Base-by-base conservation (phyloP, 495 filamentous ascomycete genomes). In the Pyrenula massariospora region DNA sequence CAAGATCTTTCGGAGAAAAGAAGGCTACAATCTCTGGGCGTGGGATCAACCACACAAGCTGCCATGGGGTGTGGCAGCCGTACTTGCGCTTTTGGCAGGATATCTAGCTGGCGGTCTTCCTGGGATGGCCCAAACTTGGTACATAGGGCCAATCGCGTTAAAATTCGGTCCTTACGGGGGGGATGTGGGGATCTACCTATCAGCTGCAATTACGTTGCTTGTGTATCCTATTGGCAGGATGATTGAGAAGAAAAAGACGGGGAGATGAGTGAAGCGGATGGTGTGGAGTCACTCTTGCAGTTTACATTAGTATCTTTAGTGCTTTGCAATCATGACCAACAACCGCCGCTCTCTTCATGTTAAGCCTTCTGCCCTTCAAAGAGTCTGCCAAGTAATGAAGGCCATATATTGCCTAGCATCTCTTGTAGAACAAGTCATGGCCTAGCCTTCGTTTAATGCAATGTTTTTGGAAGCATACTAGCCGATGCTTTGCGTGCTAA, bases 81-180 rank as follows among this genome's bases (percentile, higher is more conserved):
- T 64, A 0, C 58, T 58, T 0, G 65, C 70, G 24, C 71, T 73
- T 58, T 57, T 67, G 11, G 63, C 63, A 47, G 70, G 70, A 22
- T 55, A 58, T 50, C 61, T 63, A 2, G 66, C 63, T 1, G 68
- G 63, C 15, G 72, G 69, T 68, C 64, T 66, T 56, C 31, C 31
- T 5, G 70, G 65, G 24, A 74, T 73, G 67, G 63, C 58, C 25
- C 67, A 72, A 57, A 74, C 70, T 11, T 70, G 64, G 57, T 71
- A 68, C 57, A 54, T 69, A 21, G 69, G 62, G 0, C 60, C 54
- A 22, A 52, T 69, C 22, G 66, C 65, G 3, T 54, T 49, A 1
- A 55, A 59, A 57, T 66, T 70, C 48, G 65, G 63, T 2, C 50
- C 25, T 2, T 57, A 62, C 24, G 65, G 62, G 1, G 63, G 63